Conservation (phyloP, 139 green algal genomes). For the Tetraselmis chui region DNA sequence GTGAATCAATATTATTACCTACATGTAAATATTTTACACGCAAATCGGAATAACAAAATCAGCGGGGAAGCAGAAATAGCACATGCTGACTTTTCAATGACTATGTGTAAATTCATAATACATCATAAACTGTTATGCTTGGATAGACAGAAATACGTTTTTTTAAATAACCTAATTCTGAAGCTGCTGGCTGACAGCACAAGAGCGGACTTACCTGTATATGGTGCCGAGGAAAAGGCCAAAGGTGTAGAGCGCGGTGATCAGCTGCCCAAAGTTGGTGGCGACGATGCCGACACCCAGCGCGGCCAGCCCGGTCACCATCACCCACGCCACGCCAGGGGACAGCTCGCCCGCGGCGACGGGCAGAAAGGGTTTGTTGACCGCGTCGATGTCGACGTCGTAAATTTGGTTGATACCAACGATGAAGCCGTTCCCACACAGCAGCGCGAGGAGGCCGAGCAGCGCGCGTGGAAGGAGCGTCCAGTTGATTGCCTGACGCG, state of each 20-base stretch:
- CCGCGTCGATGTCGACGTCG: conserved; percentile 88
- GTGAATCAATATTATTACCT: no score
- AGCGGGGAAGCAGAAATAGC: no score
- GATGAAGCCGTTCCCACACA: conserved; percentile 98
- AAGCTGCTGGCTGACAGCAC: no score
- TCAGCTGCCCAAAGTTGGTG: conserved; percentile 81
- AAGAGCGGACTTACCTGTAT: conserved; percentile 61
- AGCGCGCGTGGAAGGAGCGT: conserved; percentile 73
- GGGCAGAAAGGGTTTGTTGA: conserved; percentile 98
- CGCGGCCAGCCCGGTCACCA: conserved; percentile 62
- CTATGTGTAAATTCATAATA: not conserved
- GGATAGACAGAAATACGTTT: no score
- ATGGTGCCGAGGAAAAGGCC: conserved; percentile 92
- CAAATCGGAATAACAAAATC: no score
- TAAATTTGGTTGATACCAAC: conserved; percentile 99
- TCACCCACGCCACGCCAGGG: conserved; percentile 49
- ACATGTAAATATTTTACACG: no score
- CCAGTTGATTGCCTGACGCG: conserved; percentile 71
- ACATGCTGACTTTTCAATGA: not conserved
- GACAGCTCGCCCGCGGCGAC: conserved; percentile 76
- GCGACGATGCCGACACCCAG: conserved; percentile 66
- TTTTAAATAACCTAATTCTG: no score
- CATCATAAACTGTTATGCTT: no score
- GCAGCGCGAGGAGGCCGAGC: conserved; percentile 77
- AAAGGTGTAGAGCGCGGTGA: conserved; percentile 82